Evolutionary conservation across 352 stramenopile genomes (phyloP), one percentile per base, ranked within the genome.

Genomic region (Phytophthora quininea): DNA sequence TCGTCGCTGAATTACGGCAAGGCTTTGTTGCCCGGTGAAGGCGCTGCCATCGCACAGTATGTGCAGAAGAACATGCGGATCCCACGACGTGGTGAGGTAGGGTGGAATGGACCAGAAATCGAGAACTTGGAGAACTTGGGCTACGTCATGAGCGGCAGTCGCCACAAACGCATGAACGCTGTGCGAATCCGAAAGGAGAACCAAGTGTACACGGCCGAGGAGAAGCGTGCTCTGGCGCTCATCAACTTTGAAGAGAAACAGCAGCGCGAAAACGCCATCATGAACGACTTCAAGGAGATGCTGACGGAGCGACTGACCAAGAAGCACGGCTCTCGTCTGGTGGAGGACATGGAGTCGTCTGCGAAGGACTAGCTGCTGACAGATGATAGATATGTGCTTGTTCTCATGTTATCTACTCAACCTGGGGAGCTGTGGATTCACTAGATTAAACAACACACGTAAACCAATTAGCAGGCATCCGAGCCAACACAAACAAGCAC

Each of bases 41-140:
- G 94, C 47, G 91, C 86, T 33, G 97, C 97, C 45, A 98, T 99
- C 63, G 97, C 97, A 12, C 91, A 98, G 74, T 99, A 98, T 70
- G 98, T 99, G 24, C 97, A 99, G 79, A 98, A 99, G 72, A 99
- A 99, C 72, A 97, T 99, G 79, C 96, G 98, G 45, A 99, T 99
- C 64, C 98, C 98, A 24, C 92, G 98, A 53, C 92, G 98, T 81
- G 97, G 98, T 74, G 98, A 99, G 84, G 98, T 99, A 58, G 97
- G 97, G 11, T 99, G 96, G 82, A 94, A 89, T 57, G 95, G 89
- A 1, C 86, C 97, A 45, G 96, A 99, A 72, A 99, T 99, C 73
- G 96, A 99, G 67, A 86, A 92, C 11, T 89, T 98, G 56, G 98
- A 99, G 82, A 92, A 90, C 11, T 71, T 96, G 27, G 93, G 93